These are phyloP conservation scores for Dothideomycetes sp. DNA, from an alignment of 2,329 filamentous ascomycete genomes.

Conservation along the genomic window DNA sequence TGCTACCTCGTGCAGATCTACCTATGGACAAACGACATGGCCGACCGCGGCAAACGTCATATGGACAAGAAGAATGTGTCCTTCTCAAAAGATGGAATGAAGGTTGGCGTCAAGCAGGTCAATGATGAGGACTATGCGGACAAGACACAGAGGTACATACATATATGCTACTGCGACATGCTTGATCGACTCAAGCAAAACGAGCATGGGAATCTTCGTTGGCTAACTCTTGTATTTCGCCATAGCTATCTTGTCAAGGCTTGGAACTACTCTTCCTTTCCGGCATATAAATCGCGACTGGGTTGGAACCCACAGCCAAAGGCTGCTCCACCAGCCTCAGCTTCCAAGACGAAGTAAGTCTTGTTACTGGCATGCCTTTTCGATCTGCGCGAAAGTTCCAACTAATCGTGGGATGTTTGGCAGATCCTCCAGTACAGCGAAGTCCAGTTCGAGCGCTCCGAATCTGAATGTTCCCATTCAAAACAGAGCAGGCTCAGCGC, in stretches of 20 bases:
- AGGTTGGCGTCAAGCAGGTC: conserved; percentile 59
- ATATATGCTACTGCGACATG: background rate
- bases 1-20: no score
- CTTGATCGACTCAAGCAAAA: background rate
- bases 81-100: conserved; percentile 62
- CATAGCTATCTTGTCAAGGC: conserved; percentile 35
- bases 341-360: background rate
- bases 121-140: conserved; percentile 63
- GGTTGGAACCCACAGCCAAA: conserved; percentile 10
- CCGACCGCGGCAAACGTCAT: conserved; percentile 52
- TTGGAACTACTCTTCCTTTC: conserved; percentile 32
- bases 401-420: no score
- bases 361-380: no score
- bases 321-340: conserved; percentile 16
- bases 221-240: no score
- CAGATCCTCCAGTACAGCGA: no score
- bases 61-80: conserved; percentile 67
- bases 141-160: conserved; percentile 49
- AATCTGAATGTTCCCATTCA: no score
- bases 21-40: conserved; percentile 54
- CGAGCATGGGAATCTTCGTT: no score
- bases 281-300: conserved; percentile 24
- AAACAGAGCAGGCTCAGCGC: no score
- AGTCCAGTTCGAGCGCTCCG: no score
- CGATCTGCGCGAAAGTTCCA: no score